These are phyloP conservation scores for Boletus smithii DNA, from an alignment of 1,284 basidiomycete species.

Conservation along the genomic window DNA sequence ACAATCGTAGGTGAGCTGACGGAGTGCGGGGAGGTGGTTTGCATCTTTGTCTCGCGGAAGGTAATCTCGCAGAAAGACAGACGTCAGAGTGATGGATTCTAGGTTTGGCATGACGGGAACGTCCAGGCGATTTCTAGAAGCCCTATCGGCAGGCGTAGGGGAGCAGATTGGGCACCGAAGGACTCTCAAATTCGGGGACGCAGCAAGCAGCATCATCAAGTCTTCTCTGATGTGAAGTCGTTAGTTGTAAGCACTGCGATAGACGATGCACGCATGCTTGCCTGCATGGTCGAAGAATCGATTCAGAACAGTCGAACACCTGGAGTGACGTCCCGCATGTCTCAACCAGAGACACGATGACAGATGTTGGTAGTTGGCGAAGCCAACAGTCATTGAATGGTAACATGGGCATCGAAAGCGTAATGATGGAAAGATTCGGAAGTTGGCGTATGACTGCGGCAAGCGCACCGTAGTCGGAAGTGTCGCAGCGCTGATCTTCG, in stretches of 20 bases:
- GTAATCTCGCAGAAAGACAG: constrained; percentile 32
- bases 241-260: not conserved
- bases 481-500: constrained; percentile 28
- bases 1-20: constrained; percentile 33
- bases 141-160: constrained; percentile 23
- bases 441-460: constrained; percentile 26
- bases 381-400: constrained; percentile 30
- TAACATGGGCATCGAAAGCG: constrained; percentile 30
- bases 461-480: constrained; percentile 24
- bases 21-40: constrained; percentile 31
- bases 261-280: constrained; percentile 12
- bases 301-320: constrained; percentile 33
- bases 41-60: constrained; percentile 28
- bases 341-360: constrained; percentile 27
- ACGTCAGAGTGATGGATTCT: constrained; percentile 28
- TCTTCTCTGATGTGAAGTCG: constrained; percentile 24
- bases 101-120: constrained; percentile 30
- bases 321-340: constrained; percentile 29
- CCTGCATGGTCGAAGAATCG: constrained; percentile 32
- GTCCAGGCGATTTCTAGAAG: constrained; percentile 19
- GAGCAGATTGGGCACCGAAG: constrained; percentile 33
- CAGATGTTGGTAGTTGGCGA: constrained; percentile 24
- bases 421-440: constrained; percentile 26
- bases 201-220: constrained; percentile 27
- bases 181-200: constrained; percentile 27